Conservation (phyloP, 73 alveolate species). For the Loxodes magnus region DNA sequence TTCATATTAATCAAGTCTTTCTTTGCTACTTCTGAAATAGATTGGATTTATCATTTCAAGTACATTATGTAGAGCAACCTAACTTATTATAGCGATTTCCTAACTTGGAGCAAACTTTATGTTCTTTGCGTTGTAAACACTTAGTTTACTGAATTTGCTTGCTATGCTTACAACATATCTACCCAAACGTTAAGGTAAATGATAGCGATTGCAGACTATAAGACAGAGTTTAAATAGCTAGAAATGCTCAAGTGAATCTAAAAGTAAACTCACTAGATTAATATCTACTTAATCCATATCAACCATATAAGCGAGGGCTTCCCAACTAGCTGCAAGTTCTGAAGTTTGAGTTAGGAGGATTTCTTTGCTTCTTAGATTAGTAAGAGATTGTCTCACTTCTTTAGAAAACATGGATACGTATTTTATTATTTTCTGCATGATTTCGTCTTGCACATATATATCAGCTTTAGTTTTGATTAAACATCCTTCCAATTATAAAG, state of each 20-base stretch:
- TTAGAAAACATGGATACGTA: conserved; percentile 66
- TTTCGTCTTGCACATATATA: conserved; percentile 59
- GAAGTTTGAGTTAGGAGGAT: conserved; percentile 29
- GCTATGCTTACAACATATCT: conserved; percentile 62
- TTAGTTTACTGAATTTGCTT: conserved; percentile 27
- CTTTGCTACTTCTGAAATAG: conserved; percentile 32
- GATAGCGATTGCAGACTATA: conserved; percentile 78
- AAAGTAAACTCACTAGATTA: conserved; percentile 48
- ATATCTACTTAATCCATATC: conserved; percentile 64
- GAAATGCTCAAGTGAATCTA: conserved; percentile 70
- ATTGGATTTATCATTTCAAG: conserved; percentile 61
- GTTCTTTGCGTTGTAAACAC: too few relatives aligned
- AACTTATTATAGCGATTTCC: conserved; percentile 58
- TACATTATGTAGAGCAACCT: conserved; percentile 68
- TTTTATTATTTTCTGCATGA: conserved; percentile 67
- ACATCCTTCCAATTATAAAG: background rate
- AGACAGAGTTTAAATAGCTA: conserved; percentile 60
- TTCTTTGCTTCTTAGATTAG: conserved; percentile 44
- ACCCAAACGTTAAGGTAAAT: conserved; percentile 57
- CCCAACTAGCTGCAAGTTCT: conserved; percentile 10
- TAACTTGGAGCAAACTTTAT: conserved; percentile 4
- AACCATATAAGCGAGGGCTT: conserved; percentile 36
- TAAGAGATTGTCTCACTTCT: conserved; percentile 45
- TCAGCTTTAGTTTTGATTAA: conserved; percentile 48
- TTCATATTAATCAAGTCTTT: conserved; percentile 3